These are phyloP conservation scores for Rhododendron ferrugineum DNA, from an alignment of 148 eudicot species.

Conservation along the genomic window DNA sequence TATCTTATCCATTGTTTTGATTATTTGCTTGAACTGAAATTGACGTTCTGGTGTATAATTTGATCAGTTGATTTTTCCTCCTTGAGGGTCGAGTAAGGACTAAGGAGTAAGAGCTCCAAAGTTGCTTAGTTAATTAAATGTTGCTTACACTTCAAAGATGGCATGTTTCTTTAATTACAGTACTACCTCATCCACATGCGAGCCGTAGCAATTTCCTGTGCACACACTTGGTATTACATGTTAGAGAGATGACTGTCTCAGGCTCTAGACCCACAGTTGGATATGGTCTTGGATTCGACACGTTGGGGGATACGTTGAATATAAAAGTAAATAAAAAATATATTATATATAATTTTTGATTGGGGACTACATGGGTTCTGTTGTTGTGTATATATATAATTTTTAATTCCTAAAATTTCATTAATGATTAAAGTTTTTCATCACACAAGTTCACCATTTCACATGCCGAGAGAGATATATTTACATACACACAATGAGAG, in stretches of 20 bases:
- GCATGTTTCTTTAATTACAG: neutral
- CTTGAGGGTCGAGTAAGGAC: neutral
- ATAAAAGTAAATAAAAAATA: too few relatives aligned
- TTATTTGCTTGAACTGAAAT: constrained; percentile 2
- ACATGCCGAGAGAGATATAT: too few relatives aligned
- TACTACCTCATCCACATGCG: neutral
- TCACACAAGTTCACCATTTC: too few relatives aligned
- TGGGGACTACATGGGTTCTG: too few relatives aligned
- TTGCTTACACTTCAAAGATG: neutral
- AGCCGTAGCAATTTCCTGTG: neutral
- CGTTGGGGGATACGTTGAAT: too few relatives aligned
- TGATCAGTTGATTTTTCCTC: neutral
- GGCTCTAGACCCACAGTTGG: neutral
- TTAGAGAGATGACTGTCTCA: neutral
- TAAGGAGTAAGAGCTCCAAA: neutral
- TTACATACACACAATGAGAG: too few relatives aligned
- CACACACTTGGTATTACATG: neutral
- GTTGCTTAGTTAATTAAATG: neutral
- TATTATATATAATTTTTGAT: too few relatives aligned
- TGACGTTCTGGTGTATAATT: neutral
- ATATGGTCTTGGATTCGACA: neutral
- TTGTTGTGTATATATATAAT: too few relatives aligned
- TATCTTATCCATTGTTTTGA: neutral
- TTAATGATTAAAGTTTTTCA: too few relatives aligned
- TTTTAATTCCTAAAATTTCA: too few relatives aligned